Conservation (phyloP, 495 filamentous ascomycete genomes). For the Apiosordaria backusii region DNA sequence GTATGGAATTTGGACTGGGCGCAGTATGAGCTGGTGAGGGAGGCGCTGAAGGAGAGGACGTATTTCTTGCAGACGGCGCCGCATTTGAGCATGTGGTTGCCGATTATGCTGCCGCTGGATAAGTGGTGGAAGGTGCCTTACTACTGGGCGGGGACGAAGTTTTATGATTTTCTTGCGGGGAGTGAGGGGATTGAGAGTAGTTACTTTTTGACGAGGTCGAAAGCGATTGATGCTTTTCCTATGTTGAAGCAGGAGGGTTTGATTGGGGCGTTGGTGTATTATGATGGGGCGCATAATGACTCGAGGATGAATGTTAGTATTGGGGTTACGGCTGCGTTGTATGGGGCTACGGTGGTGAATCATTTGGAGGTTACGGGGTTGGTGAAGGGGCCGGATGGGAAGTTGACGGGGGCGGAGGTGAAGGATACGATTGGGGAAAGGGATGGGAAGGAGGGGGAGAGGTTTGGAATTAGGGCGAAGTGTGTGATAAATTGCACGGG, state of each 20-base stretch:
- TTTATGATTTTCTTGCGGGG: constrained; percentile 90
- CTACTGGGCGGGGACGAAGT: constrained; percentile 95
- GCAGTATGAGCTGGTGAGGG: constrained; percentile 88
- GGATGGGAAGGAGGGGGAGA: constrained; percentile 45
- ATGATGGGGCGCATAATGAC: constrained; percentile 97
- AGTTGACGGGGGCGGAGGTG: constrained; percentile 72
- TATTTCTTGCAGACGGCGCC: constrained; percentile 96
- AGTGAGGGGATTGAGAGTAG: constrained; percentile 96
- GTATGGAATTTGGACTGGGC: constrained; percentile 95
- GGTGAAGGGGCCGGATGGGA: constrained; percentile 74
- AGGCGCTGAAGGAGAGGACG: constrained; percentile 92
- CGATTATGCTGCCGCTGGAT: constrained; percentile 95
- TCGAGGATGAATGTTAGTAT: constrained; percentile 97
- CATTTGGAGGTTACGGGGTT: constrained; percentile 86
- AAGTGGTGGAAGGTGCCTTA: constrained; percentile 98
- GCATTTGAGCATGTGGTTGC: constrained; percentile 90
- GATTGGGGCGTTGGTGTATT: constrained; percentile 92
- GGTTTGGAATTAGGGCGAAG: constrained; percentile 77
- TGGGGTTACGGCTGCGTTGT: constrained; percentile 91
- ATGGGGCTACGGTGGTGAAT: constrained; percentile 89
- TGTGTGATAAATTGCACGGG: constrained; percentile 97
- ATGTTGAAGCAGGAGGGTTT: constrained; percentile 88
- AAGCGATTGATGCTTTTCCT: constrained; percentile 93
- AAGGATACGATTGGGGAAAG: constrained; percentile 68
- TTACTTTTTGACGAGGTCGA: constrained; percentile 92